Evolutionary conservation across 768 basidiomycete species (phyloP).

Genomic region (Mycena olivaceomarginata): DNA sequence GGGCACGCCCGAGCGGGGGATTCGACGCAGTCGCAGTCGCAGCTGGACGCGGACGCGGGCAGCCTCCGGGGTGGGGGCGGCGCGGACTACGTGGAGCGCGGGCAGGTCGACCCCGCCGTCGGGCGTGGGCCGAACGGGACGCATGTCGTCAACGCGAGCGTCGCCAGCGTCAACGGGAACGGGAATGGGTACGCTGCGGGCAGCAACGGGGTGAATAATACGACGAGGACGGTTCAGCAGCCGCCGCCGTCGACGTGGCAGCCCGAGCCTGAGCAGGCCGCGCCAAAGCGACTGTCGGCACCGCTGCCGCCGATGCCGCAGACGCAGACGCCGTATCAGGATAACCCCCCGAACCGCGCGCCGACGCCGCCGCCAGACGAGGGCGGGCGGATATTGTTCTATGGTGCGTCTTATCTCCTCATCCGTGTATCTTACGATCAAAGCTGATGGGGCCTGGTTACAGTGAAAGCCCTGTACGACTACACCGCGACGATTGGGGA

Average conservation of each 20-base stretch:
- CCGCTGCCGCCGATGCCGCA: conserved; percentile 41
- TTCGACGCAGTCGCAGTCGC: background rate
- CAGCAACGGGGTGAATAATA: conserved; percentile 49
- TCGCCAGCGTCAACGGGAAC: conserved; percentile 44
- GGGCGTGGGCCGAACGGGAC: conserved; percentile 30
- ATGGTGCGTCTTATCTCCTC: conserved; percentile 73
- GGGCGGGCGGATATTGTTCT: conserved; percentile 90
- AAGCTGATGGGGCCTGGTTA: conserved; percentile 35
- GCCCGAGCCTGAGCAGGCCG: conserved; percentile 30
- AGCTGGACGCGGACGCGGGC: conserved; percentile 17
- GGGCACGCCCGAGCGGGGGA: conserved; percentile 12
- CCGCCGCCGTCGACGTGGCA: conserved; percentile 44
- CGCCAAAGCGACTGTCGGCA: conserved; percentile 25
- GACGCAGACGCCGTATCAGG: conserved; percentile 35
- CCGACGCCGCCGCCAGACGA: conserved; percentile 68
- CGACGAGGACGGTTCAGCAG: conserved; percentile 55
- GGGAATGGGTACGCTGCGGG: background rate
- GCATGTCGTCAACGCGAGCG: conserved; percentile 4
- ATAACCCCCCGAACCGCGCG: conserved; percentile 35
- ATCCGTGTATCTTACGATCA: conserved; percentile 10
- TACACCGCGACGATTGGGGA: conserved; percentile 90
- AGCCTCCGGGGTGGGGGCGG: conserved; percentile 27
- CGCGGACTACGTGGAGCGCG: conserved; percentile 29
- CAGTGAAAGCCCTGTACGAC: conserved; percentile 95
- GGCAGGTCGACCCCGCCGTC: conserved; percentile 36